Percentiles rank a stretch among this genome's conserved stretches.
Evolutionary conservation across 768 basidiomycete genomes (phyloP).

Genomic region (Lepiota venenata): DNA sequence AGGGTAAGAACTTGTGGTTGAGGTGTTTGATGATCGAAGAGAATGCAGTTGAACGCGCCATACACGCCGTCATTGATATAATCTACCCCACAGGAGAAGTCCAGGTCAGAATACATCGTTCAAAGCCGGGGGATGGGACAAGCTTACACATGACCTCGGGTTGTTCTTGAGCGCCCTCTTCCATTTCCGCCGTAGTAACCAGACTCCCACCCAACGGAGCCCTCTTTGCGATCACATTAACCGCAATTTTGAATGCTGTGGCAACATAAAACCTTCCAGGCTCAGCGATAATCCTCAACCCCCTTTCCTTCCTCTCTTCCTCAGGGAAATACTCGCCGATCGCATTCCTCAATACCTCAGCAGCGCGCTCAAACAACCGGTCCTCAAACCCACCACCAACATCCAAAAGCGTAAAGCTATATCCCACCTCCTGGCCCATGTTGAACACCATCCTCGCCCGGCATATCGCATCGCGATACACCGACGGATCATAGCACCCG

Average conservation of each 20-base stretch:
- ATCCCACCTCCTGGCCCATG: conserved; percentile 81
- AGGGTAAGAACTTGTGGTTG: conserved; percentile 79
- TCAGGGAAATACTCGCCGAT: conserved; percentile 81
- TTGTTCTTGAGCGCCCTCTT: conserved; percentile 26
- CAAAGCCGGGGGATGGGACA: neutral
- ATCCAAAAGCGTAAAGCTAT: conserved; percentile 80
- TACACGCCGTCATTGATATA: conserved; percentile 99
- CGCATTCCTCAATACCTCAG: conserved; percentile 62
- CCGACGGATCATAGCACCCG: conserved; percentile 90
- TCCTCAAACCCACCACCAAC: conserved; percentile 98
- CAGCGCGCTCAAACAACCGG: conserved; percentile 77
- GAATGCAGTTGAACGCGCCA: conserved; percentile 93
- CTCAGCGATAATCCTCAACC: conserved; percentile 87
- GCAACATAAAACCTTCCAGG: conserved; percentile 95
- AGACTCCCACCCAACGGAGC: conserved; percentile 36
- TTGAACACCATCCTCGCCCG: conserved; percentile 84
- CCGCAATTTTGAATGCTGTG: conserved; percentile 87
- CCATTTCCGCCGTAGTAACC: conserved; percentile 5
- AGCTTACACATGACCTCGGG: conserved; percentile 84
- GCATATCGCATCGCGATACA: conserved; percentile 86
- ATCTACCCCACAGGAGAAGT: conserved; percentile 45
- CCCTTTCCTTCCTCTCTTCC: conserved; percentile 46
- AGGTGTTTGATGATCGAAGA: conserved; percentile 87
- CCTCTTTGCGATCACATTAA: conserved; percentile 90
- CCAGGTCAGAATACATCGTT: conserved; percentile 9